Evolutionary conservation across 2,329 filamentous ascomycete species (phyloP), one percentile per base, ranked within the genome.

Genomic region (Elsinoe necatrix): DNA sequence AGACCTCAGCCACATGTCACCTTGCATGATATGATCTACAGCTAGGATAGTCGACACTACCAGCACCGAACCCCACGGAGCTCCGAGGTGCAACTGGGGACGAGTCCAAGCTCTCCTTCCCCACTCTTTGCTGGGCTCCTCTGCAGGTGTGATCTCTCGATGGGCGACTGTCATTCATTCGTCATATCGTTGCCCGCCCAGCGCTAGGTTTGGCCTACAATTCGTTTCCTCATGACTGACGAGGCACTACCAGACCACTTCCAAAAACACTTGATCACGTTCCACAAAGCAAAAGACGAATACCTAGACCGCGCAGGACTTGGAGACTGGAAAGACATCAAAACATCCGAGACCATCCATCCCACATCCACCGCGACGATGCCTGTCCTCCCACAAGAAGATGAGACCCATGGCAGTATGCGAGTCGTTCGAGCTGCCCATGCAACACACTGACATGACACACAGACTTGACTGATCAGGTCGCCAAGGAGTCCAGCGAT

Each of bases 401-500:
- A 74, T 59, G 64, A 66, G 54, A 64, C 70, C 54, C 60, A 60
- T 52, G 68, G 71, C 56, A 69, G 72, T 75, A 67, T 50, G 6
- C 14, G 11, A 37, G 71, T 69, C 16, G 20, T n/a, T 20, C 14
- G 1, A 8, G 7, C 14, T 43, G 3, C 18, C 27, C 21, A 12
- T 45, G 12, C 14, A 9, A n/a, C 29, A 23, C n/a, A 23, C 25
- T 52, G 20, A 58, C 58, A 52, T 23, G 14, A 9, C 14, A 29
- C 35, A 8, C 37, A 75, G 72, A 66, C 70, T 67, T 75, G 62
- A 73, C 71, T 65, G 73, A 75, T 64, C 63, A 72, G 61, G 67
- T 75, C 47, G 72, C 72, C 55, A 75, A 75, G 63, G 72, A 74
- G 47, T 74, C 71, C 9, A 64, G 61, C 21, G 68, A 73, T 65